phyloP scores from a whole-genome alignment of 139 green algal species.

The Chlorella vulgaris region DNA sequence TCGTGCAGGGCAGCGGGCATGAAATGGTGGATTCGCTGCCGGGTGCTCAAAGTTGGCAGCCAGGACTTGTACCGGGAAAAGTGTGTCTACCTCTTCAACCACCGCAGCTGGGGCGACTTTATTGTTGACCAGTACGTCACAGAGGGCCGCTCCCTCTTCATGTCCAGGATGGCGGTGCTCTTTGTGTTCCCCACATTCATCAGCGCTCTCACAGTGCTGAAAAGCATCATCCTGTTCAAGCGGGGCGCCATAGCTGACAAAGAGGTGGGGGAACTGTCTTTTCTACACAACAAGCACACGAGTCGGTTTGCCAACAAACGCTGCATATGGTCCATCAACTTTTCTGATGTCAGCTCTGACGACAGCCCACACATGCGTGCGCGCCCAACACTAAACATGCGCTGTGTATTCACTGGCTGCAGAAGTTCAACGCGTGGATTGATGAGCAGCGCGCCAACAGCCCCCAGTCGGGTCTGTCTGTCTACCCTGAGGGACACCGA shows the following conservation, averaged over 20 bases:
- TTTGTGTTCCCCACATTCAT: conserved; percentile 90
- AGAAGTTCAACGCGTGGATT: conserved; percentile 55
- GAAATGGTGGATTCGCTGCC: conserved; percentile 47
- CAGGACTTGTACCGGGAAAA: conserved; percentile 52
- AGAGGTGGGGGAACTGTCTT: conserved; percentile 49
- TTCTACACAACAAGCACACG: background rate
- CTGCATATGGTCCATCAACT: no score
- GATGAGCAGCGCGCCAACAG: conserved; percentile 28
- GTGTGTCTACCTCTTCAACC: conserved; percentile 83
- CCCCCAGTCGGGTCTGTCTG: conserved; percentile 37
- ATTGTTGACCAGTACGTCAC: conserved; percentile 86
- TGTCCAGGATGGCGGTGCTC: conserved; percentile 83
- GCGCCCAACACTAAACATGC: no score
- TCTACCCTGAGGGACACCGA: conserved; percentile 47
- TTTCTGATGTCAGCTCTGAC: no score
- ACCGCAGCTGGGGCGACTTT: conserved; percentile 87
- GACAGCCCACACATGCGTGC: no score
- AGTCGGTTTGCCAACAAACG: no score
- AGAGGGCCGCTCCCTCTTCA: conserved; percentile 74
- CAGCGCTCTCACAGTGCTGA: conserved; percentile 57
- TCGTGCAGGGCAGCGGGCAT: conserved; percentile 57
- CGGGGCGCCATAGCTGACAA: conserved; percentile 73
- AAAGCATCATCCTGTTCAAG: conserved; percentile 83
- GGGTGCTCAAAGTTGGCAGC: conserved; percentile 43
- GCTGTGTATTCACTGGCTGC: no score